Evolutionary conservation across 73 alveolate genomes (phyloP), one percentile per base, ranked within the genome.

Genomic region (Paramecium sonneborni): DNA sequence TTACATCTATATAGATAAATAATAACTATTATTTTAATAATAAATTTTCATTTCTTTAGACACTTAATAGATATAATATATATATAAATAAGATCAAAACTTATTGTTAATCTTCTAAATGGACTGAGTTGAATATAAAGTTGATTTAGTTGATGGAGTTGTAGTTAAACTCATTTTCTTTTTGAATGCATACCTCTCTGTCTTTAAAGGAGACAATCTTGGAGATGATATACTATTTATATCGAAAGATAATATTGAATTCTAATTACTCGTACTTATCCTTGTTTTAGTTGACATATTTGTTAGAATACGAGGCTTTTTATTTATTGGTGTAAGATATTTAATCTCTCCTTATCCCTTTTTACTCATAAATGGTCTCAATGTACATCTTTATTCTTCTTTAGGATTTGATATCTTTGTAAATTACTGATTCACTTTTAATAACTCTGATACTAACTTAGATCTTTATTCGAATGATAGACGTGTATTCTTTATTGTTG

Each of bases 381-480:
- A 32, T 1, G 84, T 62, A 15, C 24, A 26, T 32, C 7, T 62
- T 62, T 21, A 26, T 32, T 62, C 84, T 1, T 62, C 84, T 7
- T 62, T 62, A 12, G 84, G 84, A 26, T 30, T 32, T 12, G 84
- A 62, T 30, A 62, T 62, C 84, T 62, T 62, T 26, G 86, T 72
- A 38, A 72, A 72, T 38, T 37, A 11, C 34, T 72, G n/a, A 37
- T 72, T 72, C 20, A 35, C 57, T 72, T 72, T 30, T 18, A 72
- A 41, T 20, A 72, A 38, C 21, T 38, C 57, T 14, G 86, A 35
- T 20, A 72, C 86, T 35, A 72, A 72, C 24, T 72, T 72, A 41
- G 86, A 72, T 34, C 86, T 30, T 34, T 21, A 20, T 15, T 72
- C 86, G 44, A 72, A 20, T 32, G 86, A 38, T 7, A 72, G 58